Base-by-base conservation (phyloP, 2,329 filamentous ascomycete species). In the Trichoderma koningiopsis region DNA sequence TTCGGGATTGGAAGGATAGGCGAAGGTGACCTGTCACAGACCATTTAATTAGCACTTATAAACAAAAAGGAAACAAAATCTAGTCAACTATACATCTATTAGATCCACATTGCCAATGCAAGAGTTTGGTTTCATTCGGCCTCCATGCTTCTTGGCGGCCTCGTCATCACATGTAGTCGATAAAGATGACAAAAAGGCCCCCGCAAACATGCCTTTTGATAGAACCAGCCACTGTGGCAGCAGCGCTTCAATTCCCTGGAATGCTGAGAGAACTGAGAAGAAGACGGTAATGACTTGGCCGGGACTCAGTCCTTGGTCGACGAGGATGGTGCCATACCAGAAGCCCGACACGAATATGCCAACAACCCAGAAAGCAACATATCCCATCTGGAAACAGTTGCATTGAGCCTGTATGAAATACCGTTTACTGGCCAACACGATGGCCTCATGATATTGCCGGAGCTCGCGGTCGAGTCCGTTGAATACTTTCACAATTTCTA, bases 341-440 rank as follows among this genome's bases (percentile, higher is more conserved):
- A 98, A 97, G 0, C 94, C 94, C 69, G 94, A 87, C 0, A 96
- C 90, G 73, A 98, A 97, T 77, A 97, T 89, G 1, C 84, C 85
- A 4, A 93, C 86, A 35, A 91, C 89, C 82, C 94, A 89, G 73
- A 96, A 87, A 58, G 91, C 89, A 63, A 92, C 85, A 59, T 91
- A 87, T 0, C 89, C 90, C 75, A 92, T 89, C 75, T 97, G 94
- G 3, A 89, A 77, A 0, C 92, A 89, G 72, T 89, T 92, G 19
- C 88, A 85, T 57, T 87, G 84, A 0, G 91, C 91, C 76, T 95
- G 92, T 19, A 86, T 81, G 13, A 89, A 80, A 73, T 93, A 97
- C 64, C 87, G 85, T 1, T 77, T 79, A 27, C 88, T 88, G 0
- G 92, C 90, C 7, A 81, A 79, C 56, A 83, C 82, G 35, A 92